phyloP scores from a whole-genome alignment of 768 basidiomycete genomes.

The Leucocoprinus leucothites region DNA sequence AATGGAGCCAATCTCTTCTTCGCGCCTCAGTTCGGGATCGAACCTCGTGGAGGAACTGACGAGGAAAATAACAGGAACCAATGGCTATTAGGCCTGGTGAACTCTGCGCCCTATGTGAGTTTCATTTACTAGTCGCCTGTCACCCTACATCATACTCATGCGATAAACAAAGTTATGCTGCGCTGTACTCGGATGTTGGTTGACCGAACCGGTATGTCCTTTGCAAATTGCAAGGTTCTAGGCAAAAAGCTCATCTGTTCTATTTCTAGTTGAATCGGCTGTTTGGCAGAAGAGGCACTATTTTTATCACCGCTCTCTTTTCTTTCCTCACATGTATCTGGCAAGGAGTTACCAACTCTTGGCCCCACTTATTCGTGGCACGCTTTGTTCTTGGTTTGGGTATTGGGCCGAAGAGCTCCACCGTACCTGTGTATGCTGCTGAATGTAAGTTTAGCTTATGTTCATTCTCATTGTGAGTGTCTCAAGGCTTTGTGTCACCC shows the following conservation, averaged over 20 bases:
- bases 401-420: slow-evolving; percentile 62
- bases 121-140: neutral
- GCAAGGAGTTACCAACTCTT: slow-evolving; percentile 47
- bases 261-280: slow-evolving; percentile 48
- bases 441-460: slow-evolving; percentile 40
- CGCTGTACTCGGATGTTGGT: slow-evolving; percentile 40
- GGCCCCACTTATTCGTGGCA: slow-evolving; percentile 48
- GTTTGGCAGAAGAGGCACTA: slow-evolving; percentile 60
- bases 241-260: neutral
- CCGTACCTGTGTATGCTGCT: slow-evolving; percentile 63
- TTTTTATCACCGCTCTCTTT: slow-evolving; percentile 58
- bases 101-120: slow-evolving; percentile 44
- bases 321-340: slow-evolving; percentile 50
- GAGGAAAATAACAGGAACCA: slow-evolving; percentile 43
- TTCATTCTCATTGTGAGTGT: neutral
- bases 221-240: neutral
- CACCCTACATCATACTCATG: neutral
- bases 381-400: slow-evolving; percentile 62
- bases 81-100: slow-evolving; percentile 75
- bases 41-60: slow-evolving; percentile 23
- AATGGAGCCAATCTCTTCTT: slow-evolving; percentile 66
- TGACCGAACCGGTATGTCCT: slow-evolving; percentile 35
- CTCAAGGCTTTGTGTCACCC: neutral
- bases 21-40: slow-evolving; percentile 51
- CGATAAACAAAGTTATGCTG: neutral